phyloP scores from a whole-genome alignment of 2,329 filamentous ascomycete species.

The Geosmithia flava region DNA sequence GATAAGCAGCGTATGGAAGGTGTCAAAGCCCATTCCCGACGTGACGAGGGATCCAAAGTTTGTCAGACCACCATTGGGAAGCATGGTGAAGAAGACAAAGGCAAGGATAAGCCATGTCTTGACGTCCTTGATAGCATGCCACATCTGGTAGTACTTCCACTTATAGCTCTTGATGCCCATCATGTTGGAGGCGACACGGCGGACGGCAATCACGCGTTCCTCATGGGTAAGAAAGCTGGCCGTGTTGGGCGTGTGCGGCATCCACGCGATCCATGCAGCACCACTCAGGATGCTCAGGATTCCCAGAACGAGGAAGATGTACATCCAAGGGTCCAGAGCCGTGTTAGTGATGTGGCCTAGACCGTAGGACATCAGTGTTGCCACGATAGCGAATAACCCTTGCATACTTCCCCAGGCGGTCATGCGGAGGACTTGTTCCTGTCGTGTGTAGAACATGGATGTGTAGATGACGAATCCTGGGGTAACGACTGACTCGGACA shows the following conservation, averaged over 20 bases:
- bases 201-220: conserved; percentile 35
- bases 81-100: conserved; percentile 33
- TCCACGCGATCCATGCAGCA: conserved; percentile 19
- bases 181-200: conserved; percentile 33
- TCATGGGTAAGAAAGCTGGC: conserved; percentile 31
- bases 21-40: conserved; percentile 20
- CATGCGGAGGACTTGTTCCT: conserved; percentile 6
- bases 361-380: conserved; percentile 42
- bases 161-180: conserved; percentile 37
- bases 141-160: conserved; percentile 30
- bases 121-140: conserved; percentile 33
- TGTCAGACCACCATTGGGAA: conserved; percentile 37
- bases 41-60: conserved; percentile 2
- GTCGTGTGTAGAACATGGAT: conserved; percentile 8
- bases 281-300: conserved; percentile 6
- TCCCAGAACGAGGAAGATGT: conserved; percentile 11
- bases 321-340: conserved; percentile 3
- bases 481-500: conserved; percentile 8
- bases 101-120: conserved; percentile 48
- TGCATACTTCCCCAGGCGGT: conserved; percentile 10
- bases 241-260: conserved; percentile 38
- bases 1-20: conserved; percentile 9
- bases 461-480: conserved; percentile 8
- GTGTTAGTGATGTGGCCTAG: conserved; percentile 41
- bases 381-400: conserved; percentile 47